phyloP scores from a whole-genome alignment of 495 filamentous ascomycete genomes.

The Penicillium cosmopolitanum region DNA sequence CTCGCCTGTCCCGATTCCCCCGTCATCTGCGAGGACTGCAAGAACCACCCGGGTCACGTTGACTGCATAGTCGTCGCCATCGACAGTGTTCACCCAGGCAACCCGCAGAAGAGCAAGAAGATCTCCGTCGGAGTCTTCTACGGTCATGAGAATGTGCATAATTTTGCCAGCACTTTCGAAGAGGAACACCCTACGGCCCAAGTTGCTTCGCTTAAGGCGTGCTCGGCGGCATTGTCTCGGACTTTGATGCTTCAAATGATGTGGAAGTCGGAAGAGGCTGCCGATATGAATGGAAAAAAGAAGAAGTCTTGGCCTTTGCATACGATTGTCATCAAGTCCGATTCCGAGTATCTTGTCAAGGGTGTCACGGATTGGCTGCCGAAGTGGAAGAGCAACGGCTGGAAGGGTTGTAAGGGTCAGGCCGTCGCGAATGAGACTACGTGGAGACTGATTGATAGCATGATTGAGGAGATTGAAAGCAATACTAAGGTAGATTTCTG shows the following conservation, averaged over 20 bases:
- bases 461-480: conserved; percentile 14
- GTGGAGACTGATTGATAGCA: conserved; percentile 14
- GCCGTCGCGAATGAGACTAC: conserved; percentile 17
- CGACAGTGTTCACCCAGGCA: conserved; percentile 7
- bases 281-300: not conserved
- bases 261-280: not conserved
- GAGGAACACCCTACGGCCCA: conserved; percentile 18
- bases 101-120: not conserved
- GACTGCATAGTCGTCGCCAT: conserved; percentile 21
- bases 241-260: conserved; percentile 6
- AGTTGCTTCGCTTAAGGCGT: conserved; percentile 23
- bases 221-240: conserved; percentile 14
- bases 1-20: conserved; percentile 15
- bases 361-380: conserved; percentile 43
- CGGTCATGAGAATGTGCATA: conserved; percentile 15
- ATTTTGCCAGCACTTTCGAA: conserved; percentile 4
- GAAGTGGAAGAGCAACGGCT: conserved; percentile 46
- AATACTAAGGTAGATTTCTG: conserved; percentile 20
- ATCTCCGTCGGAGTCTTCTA: conserved; percentile 19
- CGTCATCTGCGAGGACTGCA: conserved; percentile 18
- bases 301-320: conserved; percentile 9
- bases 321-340: conserved; percentile 48
- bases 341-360: conserved; percentile 48
- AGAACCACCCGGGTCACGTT: conserved; percentile 12
- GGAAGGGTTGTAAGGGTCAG: conserved; percentile 23